Percentiles rank a stretch among this genome's conserved stretches.
Evolutionary conservation across 345 rosid genomes (phyloP).

Genomic region (Zanthoxylum bungeanum): DNA sequence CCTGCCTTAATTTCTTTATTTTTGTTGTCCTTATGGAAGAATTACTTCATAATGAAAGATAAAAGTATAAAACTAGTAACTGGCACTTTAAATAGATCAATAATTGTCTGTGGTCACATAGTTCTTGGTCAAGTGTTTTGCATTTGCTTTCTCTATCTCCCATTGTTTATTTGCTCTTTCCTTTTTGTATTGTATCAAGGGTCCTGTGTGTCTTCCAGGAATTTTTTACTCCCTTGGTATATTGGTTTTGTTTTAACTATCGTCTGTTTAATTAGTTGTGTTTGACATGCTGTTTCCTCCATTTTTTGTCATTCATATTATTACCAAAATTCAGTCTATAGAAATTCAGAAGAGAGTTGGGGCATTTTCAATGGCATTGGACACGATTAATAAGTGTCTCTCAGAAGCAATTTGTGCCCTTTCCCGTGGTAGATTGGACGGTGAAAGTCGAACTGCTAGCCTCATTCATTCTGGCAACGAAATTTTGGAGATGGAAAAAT

Average conservation of each 20-base stretch:
- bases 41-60: neutral
- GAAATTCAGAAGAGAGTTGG: constrained; percentile 93
- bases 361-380: constrained; percentile 86
- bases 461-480: constrained; percentile 88
- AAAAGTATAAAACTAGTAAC: neutral
- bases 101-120: neutral
- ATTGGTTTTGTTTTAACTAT: constrained; percentile 1
- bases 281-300: constrained; percentile 9
- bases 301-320: constrained; percentile 5
- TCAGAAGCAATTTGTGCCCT: constrained; percentile 86
- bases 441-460: constrained; percentile 88
- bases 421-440: constrained; percentile 83
- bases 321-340: constrained; percentile 45
- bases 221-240: neutral
- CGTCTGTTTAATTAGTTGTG: neutral
- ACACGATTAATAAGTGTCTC: constrained; percentile 84
- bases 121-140: neutral
- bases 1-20: neutral
- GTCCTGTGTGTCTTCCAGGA: neutral
- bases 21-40: neutral
- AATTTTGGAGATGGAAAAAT: constrained; percentile 76
- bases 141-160: neutral
- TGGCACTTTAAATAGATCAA: neutral
- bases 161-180: neutral
- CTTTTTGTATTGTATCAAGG: neutral